Evolutionary conservation across 2,329 filamentous ascomycete species (phyloP), one percentile per base, ranked within the genome.

Genomic region (Pyrenophora graminea): DNA sequence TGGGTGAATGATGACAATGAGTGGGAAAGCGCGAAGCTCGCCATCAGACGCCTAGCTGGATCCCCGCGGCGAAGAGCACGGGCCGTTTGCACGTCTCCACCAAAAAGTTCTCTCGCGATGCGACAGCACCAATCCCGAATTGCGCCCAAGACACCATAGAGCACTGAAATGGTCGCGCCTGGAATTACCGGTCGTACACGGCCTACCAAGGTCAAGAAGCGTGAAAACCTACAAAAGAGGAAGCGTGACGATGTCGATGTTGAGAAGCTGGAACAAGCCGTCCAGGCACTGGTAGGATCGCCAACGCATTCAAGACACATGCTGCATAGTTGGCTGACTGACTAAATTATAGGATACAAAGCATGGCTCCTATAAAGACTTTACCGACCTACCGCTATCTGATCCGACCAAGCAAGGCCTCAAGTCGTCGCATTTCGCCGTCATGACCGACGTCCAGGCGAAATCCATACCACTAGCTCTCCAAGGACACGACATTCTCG

Each of bases 391-490:
- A 0, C 94, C 94, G 13, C 82, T 99, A 48, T 97, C 91, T 45
- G 82, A 87, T 59, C 82, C 90, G 13, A 97, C 94, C 2, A 79
- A 84, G 30, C 82, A 82, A 17, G 94, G 94, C 45, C 84, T 99
- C 56, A 85, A 92, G 59, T 82, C 88, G 34, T 91, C 90, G 10
- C 91, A 97, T 73, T 99, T 93, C 78, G 89, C 92, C 67, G 86
- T 84, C 41, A 80, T 97, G 61, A 99, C 94, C 55, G 92, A 96
- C 60, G 90, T 99, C 64, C 94, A 99, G 77, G 83, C 88, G 41
- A 87, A 87, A 67, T 91, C 92, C n/a, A 88, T 99, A 53, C 91
- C 90, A 5, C 81, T 91, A 54, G 92, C 90, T 7, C 82, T 99
- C 57, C 89, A 95, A 73, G 90, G 90, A 50, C 79, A 80, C 51